A percentile compares a stretch with the other conserved stretches of the same genome.
Conservation (phyloP, 2,329 filamentous ascomycete genomes). For the Gremmenia infestans region DNA sequence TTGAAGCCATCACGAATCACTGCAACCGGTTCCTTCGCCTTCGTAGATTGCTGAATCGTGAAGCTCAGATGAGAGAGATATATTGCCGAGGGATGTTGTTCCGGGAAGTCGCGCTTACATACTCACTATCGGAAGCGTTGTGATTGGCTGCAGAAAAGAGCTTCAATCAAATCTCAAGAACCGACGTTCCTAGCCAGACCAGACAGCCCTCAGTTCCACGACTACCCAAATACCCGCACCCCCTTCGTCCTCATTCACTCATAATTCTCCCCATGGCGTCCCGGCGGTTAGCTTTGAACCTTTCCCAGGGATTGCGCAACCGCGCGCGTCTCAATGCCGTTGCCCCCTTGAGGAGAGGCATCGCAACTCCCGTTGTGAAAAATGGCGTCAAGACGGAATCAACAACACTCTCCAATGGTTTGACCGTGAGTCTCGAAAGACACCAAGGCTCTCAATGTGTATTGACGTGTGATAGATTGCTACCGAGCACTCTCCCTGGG, state of each 20-base stretch:
- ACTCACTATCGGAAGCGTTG: conserved; percentile 7
- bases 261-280: conserved; percentile 68
- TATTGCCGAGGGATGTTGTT: conserved; percentile 8
- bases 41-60: conserved; percentile 5
- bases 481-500: conserved; percentile 96
- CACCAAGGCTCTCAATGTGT: conserved; percentile 7
- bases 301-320: conserved; percentile 84
- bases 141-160: conserved; percentile 25
- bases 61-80: conserved; percentile 2
- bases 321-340: conserved; percentile 78
- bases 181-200: conserved; percentile 6
- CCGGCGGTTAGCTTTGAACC: conserved; percentile 92
- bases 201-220: background rate
- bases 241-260: conserved; percentile 15
- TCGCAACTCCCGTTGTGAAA: conserved; percentile 75
- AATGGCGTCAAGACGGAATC: conserved; percentile 81
- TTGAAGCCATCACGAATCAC: conserved; percentile 43
- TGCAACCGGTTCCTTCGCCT: conserved; percentile 9
- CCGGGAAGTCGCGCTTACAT: conserved; percentile 12
- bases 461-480: conserved; percentile 65
- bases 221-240: conserved; percentile 17
- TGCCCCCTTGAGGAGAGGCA: conserved; percentile 74
- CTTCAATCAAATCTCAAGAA: conserved; percentile 18
- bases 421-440: conserved; percentile 62
- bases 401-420: conserved; percentile 93